Evolutionary conservation across 805 yeast species (phyloP).

Genomic region (Saturnispora bothae): DNA sequence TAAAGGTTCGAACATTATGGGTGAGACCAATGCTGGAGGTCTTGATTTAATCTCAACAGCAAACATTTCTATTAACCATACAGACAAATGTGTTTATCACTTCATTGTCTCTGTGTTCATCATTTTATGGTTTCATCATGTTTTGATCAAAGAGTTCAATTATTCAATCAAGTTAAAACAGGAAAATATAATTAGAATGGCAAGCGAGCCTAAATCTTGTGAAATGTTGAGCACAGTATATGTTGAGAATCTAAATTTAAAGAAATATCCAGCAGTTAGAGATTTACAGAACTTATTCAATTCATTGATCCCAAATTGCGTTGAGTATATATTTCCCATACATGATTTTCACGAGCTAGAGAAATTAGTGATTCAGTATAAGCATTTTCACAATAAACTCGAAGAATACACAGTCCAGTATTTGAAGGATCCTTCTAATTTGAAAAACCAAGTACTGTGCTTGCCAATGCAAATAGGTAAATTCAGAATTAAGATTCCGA

Average conservation of each 20-base stretch:
- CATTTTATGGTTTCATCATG: constrained; percentile 44
- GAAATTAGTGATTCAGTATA: constrained; percentile 22
- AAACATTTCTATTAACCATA: constrained; percentile 46
- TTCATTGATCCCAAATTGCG: constrained; percentile 39
- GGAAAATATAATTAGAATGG: constrained; percentile 36
- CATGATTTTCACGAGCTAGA: constrained; percentile 33
- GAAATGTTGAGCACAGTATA: neutral
- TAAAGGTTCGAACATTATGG: neutral
- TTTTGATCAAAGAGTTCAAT: constrained; percentile 47
- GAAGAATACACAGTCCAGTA: constrained; percentile 33
- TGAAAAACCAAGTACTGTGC: constrained; percentile 3
- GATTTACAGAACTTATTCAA: constrained; percentile 25
- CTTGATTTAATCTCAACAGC: constrained; percentile 65
- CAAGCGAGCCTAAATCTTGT: constrained; percentile 16
- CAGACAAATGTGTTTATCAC: constrained; percentile 47
- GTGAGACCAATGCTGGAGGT: neutral
- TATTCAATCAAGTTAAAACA: constrained; percentile 41
- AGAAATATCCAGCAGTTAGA: constrained; percentile 8
- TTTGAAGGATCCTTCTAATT: constrained; percentile 20
- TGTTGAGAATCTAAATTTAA: neutral
- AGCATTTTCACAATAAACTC: constrained; percentile 23
- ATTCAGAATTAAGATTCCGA: constrained; percentile 14
- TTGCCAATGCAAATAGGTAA: constrained; percentile 6
- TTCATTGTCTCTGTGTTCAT: constrained; percentile 47
- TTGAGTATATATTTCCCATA: constrained; percentile 51